Conservation (phyloP, 2,329 filamentous ascomycete species). For the Arthrobotrys conoides region DNA sequence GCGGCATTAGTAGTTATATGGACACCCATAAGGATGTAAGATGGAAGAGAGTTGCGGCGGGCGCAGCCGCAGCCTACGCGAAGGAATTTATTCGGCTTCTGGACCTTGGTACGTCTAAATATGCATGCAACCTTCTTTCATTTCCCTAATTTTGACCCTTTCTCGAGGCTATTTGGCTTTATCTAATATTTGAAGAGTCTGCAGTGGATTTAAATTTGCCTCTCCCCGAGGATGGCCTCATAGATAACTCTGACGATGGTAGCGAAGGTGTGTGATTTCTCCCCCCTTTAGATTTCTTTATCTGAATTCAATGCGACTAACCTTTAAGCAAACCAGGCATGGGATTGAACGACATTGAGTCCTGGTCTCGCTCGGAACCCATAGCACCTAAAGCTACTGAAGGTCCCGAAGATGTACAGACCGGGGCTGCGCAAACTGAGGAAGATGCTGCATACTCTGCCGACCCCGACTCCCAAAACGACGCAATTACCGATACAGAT, state of each 20-base stretch:
- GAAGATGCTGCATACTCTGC: too few relatives aligned
- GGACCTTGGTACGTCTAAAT: neutral
- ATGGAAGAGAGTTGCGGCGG: conserved; percentile 24
- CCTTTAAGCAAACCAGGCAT: neutral
- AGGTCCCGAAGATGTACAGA: too few relatives aligned
- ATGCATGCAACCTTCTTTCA: neutral
- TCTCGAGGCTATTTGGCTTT: too few relatives aligned
- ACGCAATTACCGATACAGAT: too few relatives aligned
- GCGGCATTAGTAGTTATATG: conserved; percentile 29
- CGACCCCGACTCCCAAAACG: too few relatives aligned
- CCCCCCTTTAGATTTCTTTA: neutral
- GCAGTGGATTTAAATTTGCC: neutral
- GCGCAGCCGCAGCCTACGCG: conserved; percentile 19
- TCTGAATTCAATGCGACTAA: neutral
- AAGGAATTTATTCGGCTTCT: conserved; percentile 7
- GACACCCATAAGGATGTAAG: conserved; percentile 23
- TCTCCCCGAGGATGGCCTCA: too few relatives aligned
- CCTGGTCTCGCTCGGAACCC: too few relatives aligned
- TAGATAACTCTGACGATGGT: neutral
- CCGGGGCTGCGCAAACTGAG: too few relatives aligned
- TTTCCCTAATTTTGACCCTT: neutral
- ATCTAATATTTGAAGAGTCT: neutral
- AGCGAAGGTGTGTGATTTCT: neutral
- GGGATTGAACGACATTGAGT: too few relatives aligned
- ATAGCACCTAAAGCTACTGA: too few relatives aligned